phyloP scores from a whole-genome alignment of 148 eudicot genomes.

The Fallopia convolvulus region DNA sequence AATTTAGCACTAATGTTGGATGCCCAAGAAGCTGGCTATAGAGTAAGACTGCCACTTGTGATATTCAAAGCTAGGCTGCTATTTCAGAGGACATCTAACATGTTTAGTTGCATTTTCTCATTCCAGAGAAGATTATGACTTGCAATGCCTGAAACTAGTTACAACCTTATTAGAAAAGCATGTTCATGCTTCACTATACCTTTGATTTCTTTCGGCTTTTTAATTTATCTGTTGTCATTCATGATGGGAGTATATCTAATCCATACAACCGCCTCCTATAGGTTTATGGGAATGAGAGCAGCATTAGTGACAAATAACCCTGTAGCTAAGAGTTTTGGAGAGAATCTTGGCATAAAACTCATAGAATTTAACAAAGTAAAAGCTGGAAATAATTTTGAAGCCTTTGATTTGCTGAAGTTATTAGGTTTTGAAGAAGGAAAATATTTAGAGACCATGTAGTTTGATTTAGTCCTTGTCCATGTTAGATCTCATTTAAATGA shows the following conservation, averaged over 20 bases:
- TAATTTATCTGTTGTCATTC: not conserved
- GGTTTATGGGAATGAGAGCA: constrained; percentile 95
- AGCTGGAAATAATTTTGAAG: constrained; percentile 20
- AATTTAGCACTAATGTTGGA: constrained; percentile 73
- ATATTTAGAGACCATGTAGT: constrained; percentile 36
- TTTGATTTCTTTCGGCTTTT: not conserved
- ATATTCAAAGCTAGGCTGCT: not conserved
- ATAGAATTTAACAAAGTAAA: constrained; percentile 30
- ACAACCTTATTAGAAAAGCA: constrained; percentile 63
- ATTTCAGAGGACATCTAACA: constrained; percentile 6
- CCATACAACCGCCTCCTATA: constrained; percentile 14
- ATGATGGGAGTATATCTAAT: not conserved
- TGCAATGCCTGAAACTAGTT: constrained; percentile 19
- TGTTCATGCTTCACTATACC: not conserved
- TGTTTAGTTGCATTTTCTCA: constrained; percentile 1
- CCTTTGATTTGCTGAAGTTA: constrained; percentile 51
- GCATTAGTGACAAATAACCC: constrained; percentile 51
- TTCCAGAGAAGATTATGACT: constrained; percentile 25
- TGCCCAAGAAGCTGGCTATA: constrained; percentile 41
- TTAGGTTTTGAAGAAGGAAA: constrained; percentile 82
- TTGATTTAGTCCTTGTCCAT: constrained; percentile 72
- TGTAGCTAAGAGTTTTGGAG: constrained; percentile 41
- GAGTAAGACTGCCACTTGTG: constrained; percentile 23
- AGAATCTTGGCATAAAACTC: constrained; percentile 52
- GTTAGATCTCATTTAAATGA: constrained; percentile 37